Conservation (phyloP, 768 basidiomycete species). For the Psilocybe cyanescens region DNA sequence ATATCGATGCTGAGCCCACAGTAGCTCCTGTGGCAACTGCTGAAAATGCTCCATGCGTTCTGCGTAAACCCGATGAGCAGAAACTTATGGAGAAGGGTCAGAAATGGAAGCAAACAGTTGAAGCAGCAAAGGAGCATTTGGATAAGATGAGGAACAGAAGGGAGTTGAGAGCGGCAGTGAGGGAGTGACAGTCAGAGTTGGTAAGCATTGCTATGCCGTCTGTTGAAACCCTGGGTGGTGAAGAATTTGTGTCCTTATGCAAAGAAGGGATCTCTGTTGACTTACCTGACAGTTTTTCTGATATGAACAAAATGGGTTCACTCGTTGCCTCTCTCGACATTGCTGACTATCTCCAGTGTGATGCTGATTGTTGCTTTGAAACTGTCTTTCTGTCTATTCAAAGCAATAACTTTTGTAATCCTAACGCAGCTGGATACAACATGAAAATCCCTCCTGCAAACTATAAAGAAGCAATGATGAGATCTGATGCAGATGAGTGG, state of each 20-base stretch:
- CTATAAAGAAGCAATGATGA: not conserved
- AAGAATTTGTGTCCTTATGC: not conserved
- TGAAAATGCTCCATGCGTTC: too few relatives aligned
- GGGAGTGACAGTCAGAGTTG: not conserved
- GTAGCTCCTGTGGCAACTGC: too few relatives aligned
- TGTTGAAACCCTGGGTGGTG: not conserved
- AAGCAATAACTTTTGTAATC: not conserved
- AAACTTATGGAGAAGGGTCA: too few relatives aligned
- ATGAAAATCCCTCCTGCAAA: not conserved
- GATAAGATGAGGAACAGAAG: not conserved
- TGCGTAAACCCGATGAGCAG: too few relatives aligned
- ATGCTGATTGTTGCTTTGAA: not conserved
- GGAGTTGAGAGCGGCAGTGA: not conserved
- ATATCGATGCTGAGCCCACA: too few relatives aligned
- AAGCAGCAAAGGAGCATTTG: not conserved
- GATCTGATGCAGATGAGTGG: not conserved
- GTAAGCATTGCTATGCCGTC: not conserved
- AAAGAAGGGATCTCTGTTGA: not conserved
- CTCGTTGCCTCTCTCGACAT: not conserved
- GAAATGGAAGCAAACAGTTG: not conserved
- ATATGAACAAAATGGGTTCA: not conserved
- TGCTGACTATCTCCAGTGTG: not conserved
- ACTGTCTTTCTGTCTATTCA: not conserved
- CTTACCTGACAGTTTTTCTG: not conserved
- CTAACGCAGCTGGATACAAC: not conserved